phyloP scores from a whole-genome alignment of 2,329 filamentous ascomycete genomes.

The Botrytis galanthina region DNA sequence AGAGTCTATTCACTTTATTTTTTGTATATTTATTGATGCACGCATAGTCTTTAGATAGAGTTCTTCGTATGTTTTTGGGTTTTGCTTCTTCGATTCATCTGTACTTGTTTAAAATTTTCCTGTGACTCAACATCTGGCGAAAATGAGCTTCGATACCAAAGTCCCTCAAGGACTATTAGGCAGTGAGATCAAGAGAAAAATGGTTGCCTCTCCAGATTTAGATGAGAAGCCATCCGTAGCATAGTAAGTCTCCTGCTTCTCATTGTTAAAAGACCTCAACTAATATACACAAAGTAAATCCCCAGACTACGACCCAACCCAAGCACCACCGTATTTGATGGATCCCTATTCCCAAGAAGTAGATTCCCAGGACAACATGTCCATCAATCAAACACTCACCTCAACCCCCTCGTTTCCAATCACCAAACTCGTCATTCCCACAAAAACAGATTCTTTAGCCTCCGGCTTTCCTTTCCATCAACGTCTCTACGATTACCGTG shows the following conservation, averaged over 20 bases:
- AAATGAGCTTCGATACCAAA: conserved; percentile 1
- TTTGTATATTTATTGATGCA: neutral
- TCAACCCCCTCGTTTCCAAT: conserved; percentile 1
- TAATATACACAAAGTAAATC: neutral
- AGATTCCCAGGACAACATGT: neutral
- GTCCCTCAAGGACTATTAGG: neutral
- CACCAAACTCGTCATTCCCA: conserved; percentile 27
- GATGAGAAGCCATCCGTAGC: neutral
- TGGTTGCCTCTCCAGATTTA: neutral
- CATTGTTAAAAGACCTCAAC: neutral
- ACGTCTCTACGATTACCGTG: conserved; percentile 23
- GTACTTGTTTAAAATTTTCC: neutral
- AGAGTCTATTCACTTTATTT: neutral
- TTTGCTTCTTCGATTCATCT: neutral
- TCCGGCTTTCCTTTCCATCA: conserved; percentile 33
- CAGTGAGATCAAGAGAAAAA: neutral
- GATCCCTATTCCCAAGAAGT: neutral
- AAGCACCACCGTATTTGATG: neutral
- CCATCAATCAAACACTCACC: neutral
- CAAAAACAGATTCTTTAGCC: conserved; percentile 29
- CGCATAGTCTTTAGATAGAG: neutral
- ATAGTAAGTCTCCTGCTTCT: neutral
- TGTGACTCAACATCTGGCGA: neutral
- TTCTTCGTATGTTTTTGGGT: neutral
- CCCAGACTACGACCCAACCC: neutral